Evolutionary conservation across 441 rosid species (phyloP), one percentile per base, ranked within the genome.

Genomic region (Euphorbia schlechtendalii): DNA sequence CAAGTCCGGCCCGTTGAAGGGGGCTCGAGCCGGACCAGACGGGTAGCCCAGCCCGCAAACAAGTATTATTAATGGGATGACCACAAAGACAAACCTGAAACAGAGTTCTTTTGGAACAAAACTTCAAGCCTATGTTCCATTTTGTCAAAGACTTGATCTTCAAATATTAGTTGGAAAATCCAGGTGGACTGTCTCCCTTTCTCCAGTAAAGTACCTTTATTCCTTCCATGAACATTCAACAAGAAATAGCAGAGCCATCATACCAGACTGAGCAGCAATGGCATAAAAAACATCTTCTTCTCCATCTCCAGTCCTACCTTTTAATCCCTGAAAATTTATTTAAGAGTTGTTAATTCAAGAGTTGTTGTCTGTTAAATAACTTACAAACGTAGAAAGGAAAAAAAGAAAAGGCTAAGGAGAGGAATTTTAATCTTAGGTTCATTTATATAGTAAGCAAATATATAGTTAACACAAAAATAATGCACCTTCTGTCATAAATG

Each of bases 251-350:
- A 28, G 81, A 78, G 66, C 85, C 82, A 7, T 77, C 82, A 68
- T 81, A 74, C 82, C 82, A 52, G 82, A 81, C 4, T 79, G 76
- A 62, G 70, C 81, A 60, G 76, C 77, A 41, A 76, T 56, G 61
- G 77, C 79, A 65, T 78, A 80, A 65, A n/a, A 72, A 78, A 24
- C 71, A 72, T 72, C 69, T 61, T 67, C 54, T n/a, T 73, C 71
- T 32, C 34, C 41, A 27, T 65, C 49, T 22, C 34, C 45, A 51
- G 54, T 18, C 14, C 63, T 65, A 45, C 61, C 38, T 38, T 59
- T 22, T 59, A 49, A 24, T 24, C 3, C 45, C 65, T 60, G 18
- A 52, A 36, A 0, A 52, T 12, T 14, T 25, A 68, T 48, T 52
- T 25, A 48, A 45, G 45, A 49, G 53, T 38, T 18, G 53, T 18